Evolutionary conservation across 257 asterid genomes (phyloP), one percentile per base, ranked within the genome.

Genomic region (Gynochthodes officinalis): DNA sequence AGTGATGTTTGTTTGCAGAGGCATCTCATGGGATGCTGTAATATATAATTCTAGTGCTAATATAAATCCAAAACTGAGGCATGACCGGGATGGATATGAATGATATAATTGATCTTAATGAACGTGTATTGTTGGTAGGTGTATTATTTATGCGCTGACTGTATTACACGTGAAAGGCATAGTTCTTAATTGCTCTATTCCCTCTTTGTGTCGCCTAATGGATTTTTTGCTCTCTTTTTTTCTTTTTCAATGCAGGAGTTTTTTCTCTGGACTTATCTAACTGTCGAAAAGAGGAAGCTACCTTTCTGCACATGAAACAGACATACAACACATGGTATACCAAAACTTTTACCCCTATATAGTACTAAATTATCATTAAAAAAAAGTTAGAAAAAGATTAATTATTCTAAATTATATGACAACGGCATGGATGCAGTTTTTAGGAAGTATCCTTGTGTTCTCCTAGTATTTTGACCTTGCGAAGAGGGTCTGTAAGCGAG

Each of bases 351-450:
- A 81, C 76, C 82, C 79, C 68, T 84, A 84, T 23, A 52, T 32
- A 68, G 33, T 49, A 52, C 82, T 84, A 86, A 83, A 88, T 64
- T 72, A 79, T 84, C 81, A 19, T 79, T 73, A 75, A 70, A 48
- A 75, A 64, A 58, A 46, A 35, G 23, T n/a, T 16, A 18, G 43
- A 64, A 40, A 18, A 68, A 66, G 63, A 23, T 42, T 64, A 76
- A 75, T 71, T 75, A 61, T 82, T 81, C 74, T 77, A 76, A 79
- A 82, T 75, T 74, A 78, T 75, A 76, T 81, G 73, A 83, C 76
- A 40, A 75, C 74, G 86, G 87, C 93, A 87, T 85, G 98, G 96
- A 93, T 93, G 95, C 92, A 69, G 74, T 76, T 88, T 87, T 90
- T 90, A 80, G 85, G 74, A 83, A 77, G 97, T 87, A 79, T 88